Conservation (phyloP, 805 yeast genomes). For the Kregervanrija fluxuum region DNA sequence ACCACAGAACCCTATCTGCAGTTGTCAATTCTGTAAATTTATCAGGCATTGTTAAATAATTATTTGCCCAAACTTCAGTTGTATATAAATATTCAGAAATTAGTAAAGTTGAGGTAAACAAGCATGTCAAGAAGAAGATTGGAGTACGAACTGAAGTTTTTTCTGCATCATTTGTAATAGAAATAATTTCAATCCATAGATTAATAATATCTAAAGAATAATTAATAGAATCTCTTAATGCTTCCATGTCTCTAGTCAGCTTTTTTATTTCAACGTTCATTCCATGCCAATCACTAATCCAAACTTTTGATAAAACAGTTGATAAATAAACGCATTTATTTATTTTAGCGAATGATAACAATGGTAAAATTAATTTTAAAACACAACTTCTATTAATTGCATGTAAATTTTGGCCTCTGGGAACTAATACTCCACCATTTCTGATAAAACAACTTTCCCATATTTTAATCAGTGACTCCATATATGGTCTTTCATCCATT, state of each 20-base stretch:
- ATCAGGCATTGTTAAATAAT: slow-evolving; percentile 22
- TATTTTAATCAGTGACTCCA: slow-evolving; percentile 49
- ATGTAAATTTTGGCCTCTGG: slow-evolving; percentile 42
- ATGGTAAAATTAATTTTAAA: slow-evolving; percentile 58
- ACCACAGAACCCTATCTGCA: slow-evolving; percentile 56
- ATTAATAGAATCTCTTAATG: slow-evolving; percentile 54
- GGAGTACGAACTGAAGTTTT: slow-evolving; percentile 68
- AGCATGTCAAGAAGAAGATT: slow-evolving; percentile 64
- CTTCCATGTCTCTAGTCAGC: slow-evolving; percentile 49
- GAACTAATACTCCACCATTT: slow-evolving; percentile 56
- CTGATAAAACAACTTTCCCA: slow-evolving; percentile 62
- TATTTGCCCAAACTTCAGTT: slow-evolving; percentile 47
- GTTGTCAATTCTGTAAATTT: slow-evolving; percentile 19
- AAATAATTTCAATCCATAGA: slow-evolving; percentile 68
- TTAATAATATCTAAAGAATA: slow-evolving; percentile 53
- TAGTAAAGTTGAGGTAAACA: slow-evolving; percentile 54
- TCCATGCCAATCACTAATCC: slow-evolving; percentile 60
- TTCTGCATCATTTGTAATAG: slow-evolving; percentile 56
- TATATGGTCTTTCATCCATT: slow-evolving; percentile 49
- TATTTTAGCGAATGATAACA: slow-evolving; percentile 60
- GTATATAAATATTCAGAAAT: slow-evolving; percentile 55
- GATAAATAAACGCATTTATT: slow-evolving; percentile 56
- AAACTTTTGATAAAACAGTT: slow-evolving; percentile 51
- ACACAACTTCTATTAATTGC: slow-evolving; percentile 47
- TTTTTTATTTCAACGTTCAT: slow-evolving; percentile 49